A percentile compares a stretch with the other conserved stretches of the same genome.
phyloP scores from a whole-genome alignment of 1,284 basidiomycete genomes.

The Cystobasidiaceae sp. region DNA sequence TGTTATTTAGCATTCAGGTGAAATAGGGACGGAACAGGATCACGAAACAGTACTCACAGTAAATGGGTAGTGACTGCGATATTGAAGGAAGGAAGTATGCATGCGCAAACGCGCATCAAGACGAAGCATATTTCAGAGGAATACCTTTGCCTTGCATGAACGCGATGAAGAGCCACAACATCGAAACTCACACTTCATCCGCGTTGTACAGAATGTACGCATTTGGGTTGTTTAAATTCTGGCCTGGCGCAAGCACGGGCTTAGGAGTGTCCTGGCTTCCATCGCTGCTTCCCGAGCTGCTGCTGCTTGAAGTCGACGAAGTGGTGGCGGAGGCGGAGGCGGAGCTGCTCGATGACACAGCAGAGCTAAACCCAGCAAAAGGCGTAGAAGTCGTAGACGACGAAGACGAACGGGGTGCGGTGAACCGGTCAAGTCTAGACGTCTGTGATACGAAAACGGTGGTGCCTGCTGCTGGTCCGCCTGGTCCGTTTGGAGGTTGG shows the following conservation, averaged over 20 bases:
- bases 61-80: slow-evolving; percentile 30
- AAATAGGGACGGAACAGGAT: not conserved
- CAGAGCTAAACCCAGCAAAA: too few species aligned
- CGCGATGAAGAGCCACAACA: not conserved
- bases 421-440: too few species aligned
- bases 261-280: not conserved
- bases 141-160: not conserved
- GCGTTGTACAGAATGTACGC: slow-evolving; percentile 25
- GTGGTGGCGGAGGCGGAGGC: not conserved
- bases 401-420: too few species aligned
- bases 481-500: too few species aligned
- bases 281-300: not conserved
- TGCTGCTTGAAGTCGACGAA: not conserved
- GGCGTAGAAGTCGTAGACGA: not conserved
- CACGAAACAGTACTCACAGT: slow-evolving; percentile 9
- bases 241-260: slow-evolving; percentile 12
- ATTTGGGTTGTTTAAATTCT: slow-evolving; percentile 11
- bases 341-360: too few species aligned
- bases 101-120: not conserved
- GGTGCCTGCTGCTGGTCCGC: not conserved
- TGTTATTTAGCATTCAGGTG: not conserved
- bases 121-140: not conserved
- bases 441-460: too few species aligned
- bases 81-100: not conserved
- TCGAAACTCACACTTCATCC: slow-evolving; percentile 15